A percentile compares a stretch with the other conserved stretches of the same genome.
These are phyloP conservation scores for Fusarium sp. DNA, from an alignment of 2,329 filamentous ascomycete species.

Conservation along the genomic window DNA sequence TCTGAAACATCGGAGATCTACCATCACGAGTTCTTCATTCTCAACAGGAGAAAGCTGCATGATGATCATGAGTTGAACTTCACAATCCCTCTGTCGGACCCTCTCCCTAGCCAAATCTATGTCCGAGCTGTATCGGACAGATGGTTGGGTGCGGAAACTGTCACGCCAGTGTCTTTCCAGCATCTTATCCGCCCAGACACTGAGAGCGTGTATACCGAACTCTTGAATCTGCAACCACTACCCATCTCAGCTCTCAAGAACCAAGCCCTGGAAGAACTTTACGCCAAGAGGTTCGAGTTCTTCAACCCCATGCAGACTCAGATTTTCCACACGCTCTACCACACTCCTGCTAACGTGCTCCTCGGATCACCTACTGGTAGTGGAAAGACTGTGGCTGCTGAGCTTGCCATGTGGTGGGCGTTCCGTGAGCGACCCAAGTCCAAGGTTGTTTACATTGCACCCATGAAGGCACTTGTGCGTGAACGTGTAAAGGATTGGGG, in stretches of 20 bases:
- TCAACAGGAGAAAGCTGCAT: slow-evolving; percentile 87
- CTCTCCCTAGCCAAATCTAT: slow-evolving; percentile 94
- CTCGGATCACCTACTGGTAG: slow-evolving; percentile 96
- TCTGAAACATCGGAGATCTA: slow-evolving; percentile 98
- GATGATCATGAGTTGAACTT: slow-evolving; percentile 99
- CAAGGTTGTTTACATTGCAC: slow-evolving; percentile 98
- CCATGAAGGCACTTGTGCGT: slow-evolving; percentile 98
- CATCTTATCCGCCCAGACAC: slow-evolving; percentile 97
- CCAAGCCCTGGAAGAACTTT: slow-evolving; percentile 85
- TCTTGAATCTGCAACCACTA: slow-evolving; percentile 90
- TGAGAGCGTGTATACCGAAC: slow-evolving; percentile 95
- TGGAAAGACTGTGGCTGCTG: slow-evolving; percentile 96
- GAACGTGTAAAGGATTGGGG: slow-evolving; percentile 98
- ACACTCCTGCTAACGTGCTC: slow-evolving; percentile 90
- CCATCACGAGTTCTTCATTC: slow-evolving; percentile 96
- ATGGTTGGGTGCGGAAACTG: slow-evolving; percentile 96
- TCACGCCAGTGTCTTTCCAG: slow-evolving; percentile 95
- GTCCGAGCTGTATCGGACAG: slow-evolving; percentile 93
- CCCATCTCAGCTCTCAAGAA: slow-evolving; percentile 90
- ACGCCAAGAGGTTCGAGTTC: slow-evolving; percentile 87
- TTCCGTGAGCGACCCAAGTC: slow-evolving; percentile 94
- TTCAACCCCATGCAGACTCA: slow-evolving; percentile 99
- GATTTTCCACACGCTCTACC: slow-evolving; percentile 95
- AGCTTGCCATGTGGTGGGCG: slow-evolving; percentile 99
- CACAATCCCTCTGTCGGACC: slow-evolving; percentile 93